Conservation (phyloP, 176 grass and related monocot genomes). For the Musa beccarii region DNA sequence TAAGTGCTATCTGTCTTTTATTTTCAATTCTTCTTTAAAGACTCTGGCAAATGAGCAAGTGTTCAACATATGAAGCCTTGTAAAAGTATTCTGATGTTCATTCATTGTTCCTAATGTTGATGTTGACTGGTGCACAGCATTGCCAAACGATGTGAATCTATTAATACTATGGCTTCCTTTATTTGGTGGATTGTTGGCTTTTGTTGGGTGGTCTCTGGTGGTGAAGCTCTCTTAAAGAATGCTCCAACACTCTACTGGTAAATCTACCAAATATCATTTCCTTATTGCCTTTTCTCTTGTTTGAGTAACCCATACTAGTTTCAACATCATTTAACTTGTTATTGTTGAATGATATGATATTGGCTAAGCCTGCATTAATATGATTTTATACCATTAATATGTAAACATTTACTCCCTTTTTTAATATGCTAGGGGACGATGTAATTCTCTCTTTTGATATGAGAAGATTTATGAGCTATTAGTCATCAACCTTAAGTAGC, state of each 20-base stretch:
- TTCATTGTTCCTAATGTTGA: background rate
- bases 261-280: background rate
- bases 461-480: background rate
- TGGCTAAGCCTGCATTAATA: background rate
- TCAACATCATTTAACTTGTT: background rate
- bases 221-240: conserved; percentile 48
- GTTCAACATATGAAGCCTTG: no score
- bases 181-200: conserved; percentile 97
- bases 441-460: background rate
- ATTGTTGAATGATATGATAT: background rate
- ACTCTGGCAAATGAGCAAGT: no score
- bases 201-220: conserved; percentile 76
- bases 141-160: conserved; percentile 58
- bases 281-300: background rate
- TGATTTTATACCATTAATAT: background rate
- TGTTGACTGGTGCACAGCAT: conserved; percentile 32
- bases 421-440: background rate
- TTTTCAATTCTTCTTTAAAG: no score
- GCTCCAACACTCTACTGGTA: conserved; percentile 96
- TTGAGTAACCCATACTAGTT: background rate
- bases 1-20: no score
- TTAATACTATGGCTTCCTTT: conserved; percentile 74
- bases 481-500: background rate
- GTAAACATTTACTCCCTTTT: background rate
- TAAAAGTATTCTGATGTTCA: background rate